Evolutionary conservation across 352 stramenopile genomes (phyloP).

Genomic region (Elongisporangium undulatum): DNA sequence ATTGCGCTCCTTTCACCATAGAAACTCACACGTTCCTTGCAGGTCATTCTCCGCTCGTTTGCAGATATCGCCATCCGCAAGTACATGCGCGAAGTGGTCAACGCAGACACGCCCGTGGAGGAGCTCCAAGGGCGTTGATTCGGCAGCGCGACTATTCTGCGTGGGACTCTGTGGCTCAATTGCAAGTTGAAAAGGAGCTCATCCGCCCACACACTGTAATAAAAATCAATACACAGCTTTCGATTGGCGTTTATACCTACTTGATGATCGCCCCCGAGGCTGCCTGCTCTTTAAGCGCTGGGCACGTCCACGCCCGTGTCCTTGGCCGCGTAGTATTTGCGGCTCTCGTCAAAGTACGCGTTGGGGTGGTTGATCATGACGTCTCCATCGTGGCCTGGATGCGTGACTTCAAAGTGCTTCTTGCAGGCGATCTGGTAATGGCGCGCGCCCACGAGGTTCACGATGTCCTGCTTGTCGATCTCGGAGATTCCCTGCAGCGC

Average conservation of each 20-base stretch:
- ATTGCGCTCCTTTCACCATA: neutral
- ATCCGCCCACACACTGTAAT: neutral
- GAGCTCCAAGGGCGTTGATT: slow-evolving; percentile 1
- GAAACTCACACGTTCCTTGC: neutral
- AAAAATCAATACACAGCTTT: neutral
- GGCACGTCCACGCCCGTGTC: slow-evolving; percentile 60
- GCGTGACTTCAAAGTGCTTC: slow-evolving; percentile 95
- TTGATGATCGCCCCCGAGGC: no score
- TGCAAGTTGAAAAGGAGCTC: neutral
- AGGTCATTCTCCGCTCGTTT: slow-evolving; percentile 71
- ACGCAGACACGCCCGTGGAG: slow-evolving; percentile 8
- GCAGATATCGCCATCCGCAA: slow-evolving; percentile 62
- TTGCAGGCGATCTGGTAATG: slow-evolving; percentile 99
- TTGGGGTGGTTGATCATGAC: slow-evolving; percentile 99
- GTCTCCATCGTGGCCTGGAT: slow-evolving; percentile 79
- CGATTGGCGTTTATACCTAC: neutral
- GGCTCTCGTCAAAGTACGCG: slow-evolving; percentile 95
- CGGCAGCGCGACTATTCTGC: neutral
- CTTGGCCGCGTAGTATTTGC: slow-evolving; percentile 90
- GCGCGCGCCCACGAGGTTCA: slow-evolving; percentile 86
- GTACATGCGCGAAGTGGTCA: slow-evolving; percentile 44
- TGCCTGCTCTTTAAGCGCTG: slow-evolving; percentile 8
- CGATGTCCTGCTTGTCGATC: slow-evolving; percentile 91
- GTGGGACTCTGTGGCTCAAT: neutral
- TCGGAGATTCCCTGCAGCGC: slow-evolving; percentile 78